Conservation (phyloP, 1,284 basidiomycete genomes). For the Mycena citricolor region DNA sequence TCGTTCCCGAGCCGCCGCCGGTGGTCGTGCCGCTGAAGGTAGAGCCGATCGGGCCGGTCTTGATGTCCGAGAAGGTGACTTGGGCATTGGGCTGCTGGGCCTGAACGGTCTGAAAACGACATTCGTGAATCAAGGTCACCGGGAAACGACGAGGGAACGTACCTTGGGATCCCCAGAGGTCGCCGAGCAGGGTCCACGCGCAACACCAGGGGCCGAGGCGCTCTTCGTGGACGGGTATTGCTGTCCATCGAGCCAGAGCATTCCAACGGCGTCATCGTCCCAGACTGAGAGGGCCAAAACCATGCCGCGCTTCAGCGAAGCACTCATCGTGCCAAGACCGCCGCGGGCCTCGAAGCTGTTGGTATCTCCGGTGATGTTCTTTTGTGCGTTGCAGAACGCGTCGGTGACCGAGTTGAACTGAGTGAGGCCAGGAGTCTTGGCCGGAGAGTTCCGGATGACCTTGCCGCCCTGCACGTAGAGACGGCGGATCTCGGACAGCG, state of each 20-base stretch:
- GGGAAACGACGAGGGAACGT: no score
- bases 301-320: conserved; percentile 39
- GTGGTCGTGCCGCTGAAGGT: conserved; percentile 31
- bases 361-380: conserved; percentile 42
- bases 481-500: conserved; percentile 50
- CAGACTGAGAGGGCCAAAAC: conserved; percentile 50
- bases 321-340: conserved; percentile 39
- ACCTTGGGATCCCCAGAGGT: conserved; percentile 44
- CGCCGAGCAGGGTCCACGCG: conserved; percentile 51
- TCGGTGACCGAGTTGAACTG: conserved; percentile 42
- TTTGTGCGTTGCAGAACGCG: conserved; percentile 42
- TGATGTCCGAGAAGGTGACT: conserved; percentile 58
- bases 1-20: neutral
- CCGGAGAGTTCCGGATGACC: conserved; percentile 51
- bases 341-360: conserved; percentile 48
- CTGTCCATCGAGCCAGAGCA: conserved; percentile 48
- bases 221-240: conserved; percentile 34
- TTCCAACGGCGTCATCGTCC: conserved; percentile 53
- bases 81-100: conserved; percentile 36
- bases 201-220: conserved; percentile 38
- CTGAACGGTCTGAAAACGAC: conserved; percentile 40
- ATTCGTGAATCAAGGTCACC: neutral
- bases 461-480: conserved; percentile 53
- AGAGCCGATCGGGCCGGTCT: conserved; percentile 49
- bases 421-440: conserved; percentile 42